Percentiles rank a stretch among this genome's conserved stretches.
phyloP scores from a whole-genome alignment of 1,284 basidiomycete species.

The Sporisorium iseilematis-ciliati region DNA sequence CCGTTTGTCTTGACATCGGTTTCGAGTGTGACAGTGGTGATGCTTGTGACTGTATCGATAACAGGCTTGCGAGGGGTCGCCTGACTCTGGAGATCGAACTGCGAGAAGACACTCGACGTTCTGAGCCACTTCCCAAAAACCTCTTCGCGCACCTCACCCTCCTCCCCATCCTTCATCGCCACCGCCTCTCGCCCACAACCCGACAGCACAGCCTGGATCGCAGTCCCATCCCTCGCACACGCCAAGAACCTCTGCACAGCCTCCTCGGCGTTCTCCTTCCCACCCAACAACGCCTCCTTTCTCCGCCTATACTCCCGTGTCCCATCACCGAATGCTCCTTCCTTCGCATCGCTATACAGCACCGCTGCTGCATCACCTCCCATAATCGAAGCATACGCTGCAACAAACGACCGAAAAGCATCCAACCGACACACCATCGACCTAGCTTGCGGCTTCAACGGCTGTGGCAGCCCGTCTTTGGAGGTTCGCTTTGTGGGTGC shows the following conservation, averaged over 20 bases:
- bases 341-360: slow-evolving; percentile 31
- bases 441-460: slow-evolving; percentile 29
- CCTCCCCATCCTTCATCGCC: neutral
- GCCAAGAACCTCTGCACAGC: slow-evolving; percentile 20
- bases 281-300: slow-evolving; percentile 28
- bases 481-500: slow-evolving; percentile 29
- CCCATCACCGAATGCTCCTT: slow-evolving; percentile 14
- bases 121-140: slow-evolving; percentile 29
- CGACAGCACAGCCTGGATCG: slow-evolving; percentile 9
- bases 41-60: neutral
- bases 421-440: slow-evolving; percentile 32
- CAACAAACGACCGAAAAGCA: slow-evolving; percentile 14
- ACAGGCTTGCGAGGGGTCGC: neutral
- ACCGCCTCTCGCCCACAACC: neutral
- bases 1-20: too few species aligned
- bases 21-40: neutral
- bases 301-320: slow-evolving; percentile 15
- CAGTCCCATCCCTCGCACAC: slow-evolving; percentile 14
- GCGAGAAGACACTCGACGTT: slow-evolving; percentile 12
- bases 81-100: slow-evolving; percentile 19
- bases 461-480: slow-evolving; percentile 2
- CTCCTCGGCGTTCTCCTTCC: slow-evolving; percentile 7
- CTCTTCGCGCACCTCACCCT: neutral
- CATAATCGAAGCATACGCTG: neutral
- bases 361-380: neutral